A percentile compares a stretch with the other conserved stretches of the same genome.
phyloP scores from a whole-genome alignment of 345 rosid species.

The Ceriops decandra region DNA sequence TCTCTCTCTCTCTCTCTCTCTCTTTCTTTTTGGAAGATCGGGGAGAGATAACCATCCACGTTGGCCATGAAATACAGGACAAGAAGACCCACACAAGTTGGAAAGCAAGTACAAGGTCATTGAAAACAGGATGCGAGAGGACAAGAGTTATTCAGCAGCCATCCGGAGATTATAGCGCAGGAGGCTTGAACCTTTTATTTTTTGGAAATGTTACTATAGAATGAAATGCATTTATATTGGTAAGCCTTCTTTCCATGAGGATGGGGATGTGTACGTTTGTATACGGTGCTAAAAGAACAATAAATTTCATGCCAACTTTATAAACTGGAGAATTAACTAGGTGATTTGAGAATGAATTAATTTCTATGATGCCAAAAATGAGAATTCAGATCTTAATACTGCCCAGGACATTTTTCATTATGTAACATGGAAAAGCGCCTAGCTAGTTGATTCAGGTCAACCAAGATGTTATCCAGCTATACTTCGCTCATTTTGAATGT shows the following conservation, averaged over 20 bases:
- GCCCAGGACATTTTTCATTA: neutral
- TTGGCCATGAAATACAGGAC: neutral
- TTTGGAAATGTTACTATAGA: neutral
- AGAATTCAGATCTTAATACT: neutral
- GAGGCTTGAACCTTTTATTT: no score
- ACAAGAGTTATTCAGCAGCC: conserved; percentile 7
- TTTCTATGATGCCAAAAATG: neutral
- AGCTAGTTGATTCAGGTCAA: conserved; percentile 6
- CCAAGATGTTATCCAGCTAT: conserved; percentile 23
- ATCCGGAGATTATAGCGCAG: neutral
- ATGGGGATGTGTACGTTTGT: no score
- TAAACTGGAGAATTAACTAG: no score
- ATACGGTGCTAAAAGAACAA: no score
- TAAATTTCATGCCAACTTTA: no score
- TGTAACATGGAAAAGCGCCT: neutral
- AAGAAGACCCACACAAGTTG: neutral
- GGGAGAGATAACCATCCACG: neutral
- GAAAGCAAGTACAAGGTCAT: neutral
- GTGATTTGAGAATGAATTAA: no score
- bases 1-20: no score
- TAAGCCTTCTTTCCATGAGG: neutral
- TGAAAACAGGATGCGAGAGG: neutral
- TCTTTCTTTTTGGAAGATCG: neutral
- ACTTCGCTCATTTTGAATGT: conserved; percentile 16
- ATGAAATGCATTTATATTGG: neutral